Conservation (phyloP, 805 yeast genomes). For the Myxozyma melibiosi region DNA sequence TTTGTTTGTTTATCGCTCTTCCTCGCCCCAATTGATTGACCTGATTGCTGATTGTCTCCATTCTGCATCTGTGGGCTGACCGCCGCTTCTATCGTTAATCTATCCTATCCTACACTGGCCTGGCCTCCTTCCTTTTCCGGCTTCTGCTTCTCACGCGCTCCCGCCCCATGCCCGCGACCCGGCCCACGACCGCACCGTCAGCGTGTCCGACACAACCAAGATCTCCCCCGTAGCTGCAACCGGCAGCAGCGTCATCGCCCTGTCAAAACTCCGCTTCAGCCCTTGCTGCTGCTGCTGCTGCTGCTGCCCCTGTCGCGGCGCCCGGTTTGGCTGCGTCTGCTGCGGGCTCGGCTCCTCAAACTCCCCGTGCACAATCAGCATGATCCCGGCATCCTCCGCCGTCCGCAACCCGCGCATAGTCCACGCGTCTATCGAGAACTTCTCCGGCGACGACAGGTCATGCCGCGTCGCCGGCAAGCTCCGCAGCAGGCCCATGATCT, state of each 20-base stretch:
- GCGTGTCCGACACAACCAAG: conserved; percentile 84
- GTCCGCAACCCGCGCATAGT: conserved; percentile 49
- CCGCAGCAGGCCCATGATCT: conserved; percentile 61
- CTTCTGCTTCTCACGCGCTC: not conserved
- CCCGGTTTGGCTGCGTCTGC: conserved; percentile 31
- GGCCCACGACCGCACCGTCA: conserved; percentile 64
- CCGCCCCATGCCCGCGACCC: conserved; percentile 58
- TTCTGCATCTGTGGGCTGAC: too few relatives aligned
- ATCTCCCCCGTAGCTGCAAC: conserved; percentile 68
- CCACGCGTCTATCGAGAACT: conserved; percentile 71
- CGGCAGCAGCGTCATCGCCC: conserved; percentile 75
- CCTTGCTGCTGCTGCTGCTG: conserved; percentile 49
- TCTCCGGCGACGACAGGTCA: conserved; percentile 61
- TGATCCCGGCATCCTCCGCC: conserved; percentile 63
- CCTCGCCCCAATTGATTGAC: too few relatives aligned
- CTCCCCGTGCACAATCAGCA: conserved; percentile 80
- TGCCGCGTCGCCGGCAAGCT: conserved; percentile 81
- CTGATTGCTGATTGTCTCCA: too few relatives aligned
- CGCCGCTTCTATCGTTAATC: too few relatives aligned
- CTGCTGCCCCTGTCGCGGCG: conserved; percentile 49
- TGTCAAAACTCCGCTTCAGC: conserved; percentile 77
- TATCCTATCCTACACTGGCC: too few relatives aligned
- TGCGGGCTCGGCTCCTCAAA: conserved; percentile 59
- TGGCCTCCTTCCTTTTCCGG: not conserved
- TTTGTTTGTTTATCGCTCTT: too few relatives aligned